phyloP scores from a whole-genome alignment of 768 basidiomycete species.

The Naganishia kalamii region DNA sequence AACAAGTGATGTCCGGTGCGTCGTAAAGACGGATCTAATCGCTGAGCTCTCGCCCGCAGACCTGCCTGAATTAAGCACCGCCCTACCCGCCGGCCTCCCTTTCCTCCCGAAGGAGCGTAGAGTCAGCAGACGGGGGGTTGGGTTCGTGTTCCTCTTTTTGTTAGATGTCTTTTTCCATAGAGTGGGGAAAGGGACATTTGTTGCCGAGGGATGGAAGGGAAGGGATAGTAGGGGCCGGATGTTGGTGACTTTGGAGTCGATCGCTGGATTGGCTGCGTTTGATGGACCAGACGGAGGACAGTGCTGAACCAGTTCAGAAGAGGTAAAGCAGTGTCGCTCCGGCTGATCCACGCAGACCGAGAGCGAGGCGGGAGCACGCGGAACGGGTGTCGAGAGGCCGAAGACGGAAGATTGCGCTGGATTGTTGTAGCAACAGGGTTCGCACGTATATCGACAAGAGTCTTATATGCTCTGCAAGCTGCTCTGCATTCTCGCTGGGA shows the following conservation, averaged over 20 bases:
- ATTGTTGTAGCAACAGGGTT: too few species aligned
- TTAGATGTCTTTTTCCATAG: slow-evolving; percentile 6
- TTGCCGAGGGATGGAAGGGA: neutral
- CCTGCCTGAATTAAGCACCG: slow-evolving; percentile 18
- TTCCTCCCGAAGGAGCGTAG: neutral
- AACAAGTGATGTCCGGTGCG: slow-evolving; percentile 1
- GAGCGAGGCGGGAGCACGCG: neutral
- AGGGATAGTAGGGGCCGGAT: neutral
- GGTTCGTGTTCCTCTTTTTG: slow-evolving; percentile 13
- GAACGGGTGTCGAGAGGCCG: neutral
- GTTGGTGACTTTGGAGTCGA: neutral
- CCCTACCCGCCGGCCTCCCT: neutral
- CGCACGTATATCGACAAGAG: too few species aligned
- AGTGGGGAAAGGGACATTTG: slow-evolving; percentile 8
- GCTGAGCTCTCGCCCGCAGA: slow-evolving; percentile 6
- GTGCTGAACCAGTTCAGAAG: neutral
- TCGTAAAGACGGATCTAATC: slow-evolving; percentile 14
- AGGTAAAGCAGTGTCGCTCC: slow-evolving; percentile 1
- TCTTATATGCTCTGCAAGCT: too few species aligned
- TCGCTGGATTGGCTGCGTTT: neutral
- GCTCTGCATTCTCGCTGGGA: too few species aligned
- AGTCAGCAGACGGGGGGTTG: neutral
- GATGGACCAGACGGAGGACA: too few species aligned
- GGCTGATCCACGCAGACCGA: neutral
- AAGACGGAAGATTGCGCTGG: neutral